These are phyloP conservation scores for Pezizomycotina sp. DNA, from an alignment of 2,329 filamentous ascomycete species.

Conservation along the genomic window DNA sequence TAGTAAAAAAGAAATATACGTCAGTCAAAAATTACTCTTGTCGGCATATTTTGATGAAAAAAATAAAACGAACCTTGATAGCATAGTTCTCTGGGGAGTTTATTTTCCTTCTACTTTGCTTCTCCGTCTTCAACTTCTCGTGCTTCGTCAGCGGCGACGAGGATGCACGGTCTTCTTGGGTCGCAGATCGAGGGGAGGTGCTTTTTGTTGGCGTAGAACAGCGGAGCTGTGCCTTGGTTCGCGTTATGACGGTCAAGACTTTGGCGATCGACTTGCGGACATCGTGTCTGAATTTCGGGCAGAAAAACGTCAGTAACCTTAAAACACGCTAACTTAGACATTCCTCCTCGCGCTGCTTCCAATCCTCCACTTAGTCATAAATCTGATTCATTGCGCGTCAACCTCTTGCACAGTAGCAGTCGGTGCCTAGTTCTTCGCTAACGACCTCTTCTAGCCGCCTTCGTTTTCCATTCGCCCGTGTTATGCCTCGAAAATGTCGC, in stretches of 20 bases:
- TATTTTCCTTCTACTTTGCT: constrained; percentile 86
- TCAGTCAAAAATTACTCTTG: neutral
- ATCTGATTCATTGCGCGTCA: constrained; percentile 3
- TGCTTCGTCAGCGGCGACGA: constrained; percentile 85
- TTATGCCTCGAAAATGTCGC: too few relatives aligned
- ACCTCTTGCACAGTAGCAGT: neutral
- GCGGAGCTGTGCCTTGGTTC: constrained; percentile 92
- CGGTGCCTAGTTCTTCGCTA: constrained; percentile 4
- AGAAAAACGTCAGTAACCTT: constrained; percentile 24
- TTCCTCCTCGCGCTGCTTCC: too few relatives aligned
- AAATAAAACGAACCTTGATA: constrained; percentile 64
- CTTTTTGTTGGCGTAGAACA: constrained; percentile 99
- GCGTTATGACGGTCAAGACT: constrained; percentile 98
- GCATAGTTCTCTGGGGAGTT: constrained; percentile 98
- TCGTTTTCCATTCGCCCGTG: constrained; percentile 1
- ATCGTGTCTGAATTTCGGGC: constrained; percentile 77
- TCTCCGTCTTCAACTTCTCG: constrained; percentile 75
- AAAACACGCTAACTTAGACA: constrained; percentile 21
- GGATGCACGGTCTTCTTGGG: constrained; percentile 97
- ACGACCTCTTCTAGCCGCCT: constrained; percentile 1
- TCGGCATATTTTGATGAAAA: neutral
- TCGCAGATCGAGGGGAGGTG: constrained; percentile 93
- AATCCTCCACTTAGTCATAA: constrained; percentile 9
- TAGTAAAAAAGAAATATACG: constrained; percentile 3
- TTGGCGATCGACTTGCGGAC: constrained; percentile 98